Conservation (phyloP, 2,329 filamentous ascomycete genomes). For the Ilyonectria mors-panacis region DNA sequence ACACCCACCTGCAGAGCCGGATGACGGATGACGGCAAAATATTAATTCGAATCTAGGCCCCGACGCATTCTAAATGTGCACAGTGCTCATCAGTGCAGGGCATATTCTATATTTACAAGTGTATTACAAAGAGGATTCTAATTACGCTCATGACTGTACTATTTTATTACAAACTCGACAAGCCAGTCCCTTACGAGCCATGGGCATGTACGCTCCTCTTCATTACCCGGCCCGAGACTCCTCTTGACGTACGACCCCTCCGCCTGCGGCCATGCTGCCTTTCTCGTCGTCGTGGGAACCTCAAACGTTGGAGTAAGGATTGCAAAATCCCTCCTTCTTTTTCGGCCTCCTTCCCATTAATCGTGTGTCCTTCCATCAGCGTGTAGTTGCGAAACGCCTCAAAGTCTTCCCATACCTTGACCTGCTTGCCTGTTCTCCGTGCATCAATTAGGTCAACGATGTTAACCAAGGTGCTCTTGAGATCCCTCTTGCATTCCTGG, state of each 20-base stretch:
- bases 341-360: constrained; percentile 42
- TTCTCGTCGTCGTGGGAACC: background rate
- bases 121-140: no score
- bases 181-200: background rate
- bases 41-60: no score
- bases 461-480: constrained; percentile 50
- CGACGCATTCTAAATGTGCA: no score
- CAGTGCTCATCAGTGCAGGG: no score
- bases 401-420: constrained; percentile 49
- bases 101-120: no score
- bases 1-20: no score
- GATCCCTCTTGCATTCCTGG: constrained; percentile 39
- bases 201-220: background rate
- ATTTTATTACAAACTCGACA: background rate
- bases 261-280: background rate
- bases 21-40: no score
- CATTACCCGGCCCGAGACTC: background rate
- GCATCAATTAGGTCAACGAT: constrained; percentile 52
- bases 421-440: constrained; percentile 40
- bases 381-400: constrained; percentile 50
- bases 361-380: constrained; percentile 37
- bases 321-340: constrained; percentile 40
- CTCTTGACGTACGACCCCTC: background rate
- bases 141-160: no score
- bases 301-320: constrained; percentile 42